Conservation (phyloP, 148 eudicot genomes). For the Arctostaphylos glauca region DNA sequence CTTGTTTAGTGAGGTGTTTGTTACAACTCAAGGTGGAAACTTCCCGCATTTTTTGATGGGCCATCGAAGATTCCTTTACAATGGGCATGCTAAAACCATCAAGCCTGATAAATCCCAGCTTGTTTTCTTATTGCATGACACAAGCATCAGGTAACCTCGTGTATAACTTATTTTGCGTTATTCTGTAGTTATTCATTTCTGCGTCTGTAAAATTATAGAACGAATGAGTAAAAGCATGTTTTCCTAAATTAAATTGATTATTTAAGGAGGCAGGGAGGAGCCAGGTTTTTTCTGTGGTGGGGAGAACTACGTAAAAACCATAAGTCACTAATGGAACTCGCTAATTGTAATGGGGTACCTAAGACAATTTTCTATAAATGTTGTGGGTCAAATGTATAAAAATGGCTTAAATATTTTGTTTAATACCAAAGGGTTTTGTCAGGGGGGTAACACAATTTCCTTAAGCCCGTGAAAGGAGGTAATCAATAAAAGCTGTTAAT, state of each 20-base stretch:
- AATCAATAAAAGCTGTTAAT: background rate
- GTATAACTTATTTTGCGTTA: background rate
- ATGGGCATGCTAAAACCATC: constrained; percentile 87
- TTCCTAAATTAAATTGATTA: background rate
- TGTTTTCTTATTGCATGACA: constrained; percentile 59
- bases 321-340: background rate
- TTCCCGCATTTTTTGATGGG: constrained; percentile 94
- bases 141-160: constrained; percentile 49
- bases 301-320: background rate
- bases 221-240: background rate
- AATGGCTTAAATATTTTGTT: background rate
- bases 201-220: background rate
- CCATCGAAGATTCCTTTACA: constrained; percentile 63
- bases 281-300: background rate
- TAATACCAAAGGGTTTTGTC: background rate
- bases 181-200: background rate
- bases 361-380: background rate
- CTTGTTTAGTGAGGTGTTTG: constrained; percentile 78
- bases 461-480: background rate
- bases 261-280: background rate
- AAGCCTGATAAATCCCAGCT: constrained; percentile 76
- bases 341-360: background rate
- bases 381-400: background rate
- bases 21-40: constrained; percentile 94
- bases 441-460: background rate